Conservation (phyloP, 2,329 filamentous ascomycete genomes). For the Diaporthe velutina region DNA sequence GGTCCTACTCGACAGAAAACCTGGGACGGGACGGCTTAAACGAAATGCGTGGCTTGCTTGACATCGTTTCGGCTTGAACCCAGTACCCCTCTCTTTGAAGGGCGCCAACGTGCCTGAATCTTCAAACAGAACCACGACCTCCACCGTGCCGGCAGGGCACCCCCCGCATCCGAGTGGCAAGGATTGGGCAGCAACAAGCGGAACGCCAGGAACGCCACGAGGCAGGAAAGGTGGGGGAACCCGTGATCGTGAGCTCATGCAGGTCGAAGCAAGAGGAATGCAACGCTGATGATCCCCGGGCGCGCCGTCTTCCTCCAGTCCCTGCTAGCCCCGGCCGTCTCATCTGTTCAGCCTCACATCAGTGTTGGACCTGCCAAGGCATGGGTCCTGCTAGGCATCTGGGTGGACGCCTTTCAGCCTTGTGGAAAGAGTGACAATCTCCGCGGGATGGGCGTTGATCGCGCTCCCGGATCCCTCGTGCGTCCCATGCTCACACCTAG, state of each 20-base stretch:
- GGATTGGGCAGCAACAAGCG: conserved; percentile 25
- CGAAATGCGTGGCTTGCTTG: conserved; percentile 28
- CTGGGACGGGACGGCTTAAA: conserved; percentile 3
- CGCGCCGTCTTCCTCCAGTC: background rate
- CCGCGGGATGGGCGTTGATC: background rate
- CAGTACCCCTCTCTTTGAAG: conserved; percentile 2
- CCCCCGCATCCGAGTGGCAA: conserved; percentile 27
- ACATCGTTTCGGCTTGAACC: conserved; percentile 10
- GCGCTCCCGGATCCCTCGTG: conserved; percentile 5
- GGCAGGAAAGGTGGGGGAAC: conserved; percentile 16
- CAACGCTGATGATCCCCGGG: conserved; percentile 19
- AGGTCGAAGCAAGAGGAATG: conserved; percentile 15
- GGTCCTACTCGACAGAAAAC: background rate
- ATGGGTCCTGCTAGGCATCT: background rate
- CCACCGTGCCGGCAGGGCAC: conserved; percentile 1
- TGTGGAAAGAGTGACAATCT: conserved; percentile 20
- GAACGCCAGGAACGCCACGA: conserved; percentile 5
- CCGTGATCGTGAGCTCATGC: conserved; percentile 35
- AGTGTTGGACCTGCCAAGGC: conserved; percentile 15
- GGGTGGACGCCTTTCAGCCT: conserved; percentile 9
- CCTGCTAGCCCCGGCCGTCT: conserved; percentile 19
- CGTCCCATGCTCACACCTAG: background rate
- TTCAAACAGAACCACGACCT: conserved; percentile 24
- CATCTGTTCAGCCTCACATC: conserved; percentile 11
- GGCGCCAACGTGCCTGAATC: background rate